A percentile compares a stretch with the other conserved stretches of the same genome.
Evolutionary conservation across 2,329 filamentous ascomycete genomes (phyloP).

Genomic region (Orbilia blumenaviensis): DNA sequence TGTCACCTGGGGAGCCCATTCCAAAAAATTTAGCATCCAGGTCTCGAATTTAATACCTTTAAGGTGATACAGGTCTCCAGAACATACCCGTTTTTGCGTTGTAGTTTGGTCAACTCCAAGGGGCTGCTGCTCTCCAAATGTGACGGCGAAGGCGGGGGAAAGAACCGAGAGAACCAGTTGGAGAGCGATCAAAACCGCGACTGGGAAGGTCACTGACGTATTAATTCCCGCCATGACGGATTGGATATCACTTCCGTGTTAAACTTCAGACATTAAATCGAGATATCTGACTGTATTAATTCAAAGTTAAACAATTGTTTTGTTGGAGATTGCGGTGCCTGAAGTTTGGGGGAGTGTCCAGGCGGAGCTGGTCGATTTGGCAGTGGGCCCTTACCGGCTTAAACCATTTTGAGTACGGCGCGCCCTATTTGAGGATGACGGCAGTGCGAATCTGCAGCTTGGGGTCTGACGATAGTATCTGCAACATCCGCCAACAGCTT

Average conservation of each 20-base stretch:
- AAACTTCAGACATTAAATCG: conserved; percentile 13
- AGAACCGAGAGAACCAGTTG: conserved; percentile 14
- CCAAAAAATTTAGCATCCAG: not conserved
- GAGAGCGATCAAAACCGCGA: not conserved
- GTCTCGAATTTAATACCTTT: not conserved
- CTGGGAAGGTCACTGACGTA: not conserved
- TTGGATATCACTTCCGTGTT: not conserved
- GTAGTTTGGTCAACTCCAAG: conserved; percentile 19
- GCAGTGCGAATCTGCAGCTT: not conserved
- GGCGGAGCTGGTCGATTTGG: not conserved
- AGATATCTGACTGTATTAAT: not conserved
- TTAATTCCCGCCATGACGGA: not conserved
- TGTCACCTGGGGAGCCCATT: conserved; percentile 65
- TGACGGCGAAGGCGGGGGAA: not conserved
- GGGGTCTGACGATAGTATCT: not conserved
- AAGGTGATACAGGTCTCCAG: no score
- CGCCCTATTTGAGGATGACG: no score
- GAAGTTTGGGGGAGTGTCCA: not conserved
- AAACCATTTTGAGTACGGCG: not conserved
- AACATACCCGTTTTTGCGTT: conserved; percentile 28
- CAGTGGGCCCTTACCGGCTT: not conserved
- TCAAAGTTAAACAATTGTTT: not conserved
- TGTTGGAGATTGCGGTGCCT: not conserved
- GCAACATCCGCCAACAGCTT: not conserved
- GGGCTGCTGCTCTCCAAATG: conserved; percentile 25